Base-by-base conservation (phyloP, 208 protist genomes). In the Leptomonas seymouri region DNA sequence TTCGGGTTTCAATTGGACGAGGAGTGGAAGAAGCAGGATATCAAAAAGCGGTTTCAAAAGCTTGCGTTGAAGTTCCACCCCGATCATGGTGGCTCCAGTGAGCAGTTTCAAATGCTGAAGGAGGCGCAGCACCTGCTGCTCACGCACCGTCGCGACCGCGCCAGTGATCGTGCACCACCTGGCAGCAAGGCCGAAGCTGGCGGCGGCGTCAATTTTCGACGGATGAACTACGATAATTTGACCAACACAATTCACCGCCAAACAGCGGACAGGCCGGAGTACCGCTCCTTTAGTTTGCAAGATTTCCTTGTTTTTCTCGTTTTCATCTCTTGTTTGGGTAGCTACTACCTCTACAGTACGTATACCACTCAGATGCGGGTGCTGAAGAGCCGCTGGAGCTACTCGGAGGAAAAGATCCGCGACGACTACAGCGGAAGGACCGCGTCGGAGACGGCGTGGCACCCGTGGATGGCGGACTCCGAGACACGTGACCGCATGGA, bases 1-100 rank as follows among this genome's bases (percentile, higher is more conserved):
- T 96, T 96, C 72, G 91, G 91, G 21, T 94, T 93, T 73, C 80
- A 94, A 58, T 77, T 94, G 57, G 84, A 87, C 62, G 85, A 94
- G 36, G 71, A 81, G 42, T 84, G 88, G 73, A 85, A 80, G 39
- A 81, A 81, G 50, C 76, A 82, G 28, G 89, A 96, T 55, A 81
- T 96, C 25, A 92, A 93, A 45, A 88, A 90, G 53, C 80, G 87
- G 1, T 96, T 93, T 67, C 81, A 82, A 15, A 92, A 88, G 56
- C 67, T 96, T 1, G 91, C 84, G 0, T 71, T 93, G 20, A 76
- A 81, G 27, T 94, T 81, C 62, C 91, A 96, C 58, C 91, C 91
- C 18, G 91, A 96, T 69, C 73, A 91, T 49, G 91, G 91, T 39
- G 91, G 91, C 23, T 89, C 81, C 1, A 89, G 65, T 45, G 89